Evolutionary conservation across 352 stramenopile genomes (phyloP), one percentile per base, ranked within the genome.

Genomic region (Globisporangium takayamanum): DNA sequence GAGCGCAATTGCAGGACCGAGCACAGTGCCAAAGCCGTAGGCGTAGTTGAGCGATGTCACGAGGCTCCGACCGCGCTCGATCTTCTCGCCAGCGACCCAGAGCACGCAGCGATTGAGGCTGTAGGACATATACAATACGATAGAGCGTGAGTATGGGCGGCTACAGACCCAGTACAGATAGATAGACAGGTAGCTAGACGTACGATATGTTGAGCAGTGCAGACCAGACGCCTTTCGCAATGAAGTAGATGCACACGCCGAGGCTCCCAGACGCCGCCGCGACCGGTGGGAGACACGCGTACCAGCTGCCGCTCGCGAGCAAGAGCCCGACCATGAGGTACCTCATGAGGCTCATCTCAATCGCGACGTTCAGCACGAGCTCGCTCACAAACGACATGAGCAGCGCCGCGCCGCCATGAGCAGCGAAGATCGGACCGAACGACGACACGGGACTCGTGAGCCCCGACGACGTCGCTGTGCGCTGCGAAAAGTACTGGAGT

Each of bases 321-420:
- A 91, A 55, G 53, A 89, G 57, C 30, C 69, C 70, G 42, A 86
- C 68, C 37, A 83, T 80, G 42, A 91, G 53, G 59, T 87, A 80
- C 73, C 89, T 91, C 64, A 91, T 77, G 2, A 86, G 68, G 22
- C 84, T 65, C 63, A 73, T 84, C 66, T 91, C 76, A 49, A 80
- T 83, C 39, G 74, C 70, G 16, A 76, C 79, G 30, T 72, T 87
- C 25, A 91, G 73, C 63, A 89, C 70, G 53, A 91, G 70, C 59
- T 91, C 81, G 50, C 81, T 89, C 73, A 91, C 83, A 55, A 88
- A 89, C 58, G 73, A 85, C 78, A 86, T 85, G 58, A 91, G 59
- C 39, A 91, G 71, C 42, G 79, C 81, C 0, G 81, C 76, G 30
- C 76, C 81, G 59, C 81, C 81, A 42, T 91, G 78, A 7, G 78